Evolutionary conservation across 805 yeast genomes (phyloP).

Genomic region (Zygoascus biomembranicola): DNA sequence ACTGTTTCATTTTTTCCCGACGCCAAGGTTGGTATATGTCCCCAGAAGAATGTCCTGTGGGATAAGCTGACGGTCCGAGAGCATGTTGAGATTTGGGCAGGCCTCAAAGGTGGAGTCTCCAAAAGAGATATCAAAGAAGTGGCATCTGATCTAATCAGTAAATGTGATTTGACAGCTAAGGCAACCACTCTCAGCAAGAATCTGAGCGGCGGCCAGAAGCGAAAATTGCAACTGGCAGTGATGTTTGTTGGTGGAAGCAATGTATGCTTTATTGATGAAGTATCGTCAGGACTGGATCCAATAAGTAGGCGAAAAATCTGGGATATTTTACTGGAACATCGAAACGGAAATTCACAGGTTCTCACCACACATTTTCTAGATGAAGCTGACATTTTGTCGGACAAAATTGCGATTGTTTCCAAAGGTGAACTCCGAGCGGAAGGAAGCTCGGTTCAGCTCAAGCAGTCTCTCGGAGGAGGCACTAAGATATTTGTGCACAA

Average conservation of each 20-base stretch:
- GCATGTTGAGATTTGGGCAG: conserved; percentile 28
- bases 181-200: conserved; percentile 16
- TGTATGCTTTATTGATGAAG: conserved; percentile 31
- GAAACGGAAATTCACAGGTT: conserved; percentile 24
- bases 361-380: conserved; percentile 31
- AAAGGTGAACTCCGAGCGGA: conserved; percentile 26
- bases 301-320: conserved; percentile 29
- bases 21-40: conserved; percentile 28
- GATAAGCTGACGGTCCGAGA: conserved; percentile 28
- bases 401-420: conserved; percentile 27
- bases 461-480: conserved; percentile 28
- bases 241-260: conserved; percentile 30
- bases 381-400: conserved; percentile 31
- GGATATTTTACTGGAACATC: conserved; percentile 27
- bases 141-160: conserved; percentile 17
- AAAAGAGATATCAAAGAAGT: conserved; percentile 10
- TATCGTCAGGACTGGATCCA: conserved; percentile 33
- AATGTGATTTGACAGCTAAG: conserved; percentile 26
- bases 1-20: conserved; percentile 17
- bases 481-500: conserved; percentile 22
- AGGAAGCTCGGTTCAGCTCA: conserved; percentile 28
- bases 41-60: conserved; percentile 31
- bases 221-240: conserved; percentile 30
- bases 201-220: conserved; percentile 30
- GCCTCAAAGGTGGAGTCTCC: conserved; percentile 27